Evolutionary conservation across 345 rosid genomes (phyloP), one percentile per base, ranked within the genome.

Genomic region (Aethionema arabicum): DNA sequence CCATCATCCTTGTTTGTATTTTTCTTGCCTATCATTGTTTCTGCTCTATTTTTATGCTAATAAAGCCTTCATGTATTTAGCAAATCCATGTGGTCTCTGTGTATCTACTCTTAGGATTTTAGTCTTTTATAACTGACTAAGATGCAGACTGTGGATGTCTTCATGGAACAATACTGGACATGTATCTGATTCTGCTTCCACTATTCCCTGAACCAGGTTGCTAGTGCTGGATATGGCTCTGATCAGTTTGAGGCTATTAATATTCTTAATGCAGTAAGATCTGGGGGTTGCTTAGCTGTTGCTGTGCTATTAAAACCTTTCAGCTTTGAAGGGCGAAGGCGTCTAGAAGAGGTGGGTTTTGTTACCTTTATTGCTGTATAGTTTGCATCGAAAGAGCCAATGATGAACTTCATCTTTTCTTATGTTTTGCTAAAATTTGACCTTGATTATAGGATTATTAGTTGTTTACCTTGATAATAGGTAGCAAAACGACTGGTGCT

Each of bases 1-100:
- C 96, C 72, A 64, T 87, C 84, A 77, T 93, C 79, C 91, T 93
- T 82, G 99, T 93, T 82, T 90, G 98, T 89, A 87, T 86, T 83
- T 85, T 78, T 74, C 90, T 83, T 68, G 48, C 77, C 83, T 69
- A 15, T 64, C 59, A 69, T 58, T 57, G 49, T 38, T 45, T 59
- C 14, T 57, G 3, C 39, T 47, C 43, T 64, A 52, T 57, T 58
- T 58, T 33, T 32, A 31, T 50, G 54, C 47, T 70, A 11, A 11
- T 43, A 45, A 65, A 61, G 47, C 35, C 13, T 45, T 52, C 5
- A 7, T 31, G 8, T 8, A 11, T 11, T 30, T 40, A 45, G 44
- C 65, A 12, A 33, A 40, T 49, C 27, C 33, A n/a, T 44, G 45
- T 66, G 57, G 12, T 36, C 32, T 13, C 60, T 2, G 30, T 40